These are phyloP conservation scores for Geranium brycei DNA, from an alignment of 345 rosid species.

Conservation along the genomic window DNA sequence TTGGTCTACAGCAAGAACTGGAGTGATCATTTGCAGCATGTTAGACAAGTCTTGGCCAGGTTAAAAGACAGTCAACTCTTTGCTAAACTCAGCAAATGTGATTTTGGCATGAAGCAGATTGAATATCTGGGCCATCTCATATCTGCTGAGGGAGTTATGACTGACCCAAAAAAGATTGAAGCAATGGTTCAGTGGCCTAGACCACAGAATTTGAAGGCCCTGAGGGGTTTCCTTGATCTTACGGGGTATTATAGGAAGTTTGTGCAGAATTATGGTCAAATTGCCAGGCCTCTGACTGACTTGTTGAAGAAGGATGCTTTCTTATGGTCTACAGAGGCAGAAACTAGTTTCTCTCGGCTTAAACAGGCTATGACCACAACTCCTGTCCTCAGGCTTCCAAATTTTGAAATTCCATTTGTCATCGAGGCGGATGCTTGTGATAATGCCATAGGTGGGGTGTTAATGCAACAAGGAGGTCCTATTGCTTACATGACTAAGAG, in stretches of 20 bases:
- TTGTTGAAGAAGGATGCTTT: background rate
- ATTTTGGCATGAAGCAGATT: background rate
- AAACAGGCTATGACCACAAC: background rate
- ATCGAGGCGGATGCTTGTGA: too few species aligned
- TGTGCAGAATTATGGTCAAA: background rate
- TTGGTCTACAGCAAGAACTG: background rate
- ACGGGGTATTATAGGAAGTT: background rate
- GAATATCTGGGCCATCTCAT: conserved; percentile 3
- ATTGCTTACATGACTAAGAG: background rate
- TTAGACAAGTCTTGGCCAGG: background rate
- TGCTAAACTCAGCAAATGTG: conserved; percentile 3
- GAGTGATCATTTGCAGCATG: background rate
- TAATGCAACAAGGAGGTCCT: background rate
- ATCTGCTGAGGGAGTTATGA: background rate
- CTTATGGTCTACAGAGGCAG: background rate
- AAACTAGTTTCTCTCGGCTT: background rate
- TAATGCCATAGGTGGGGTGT: too few species aligned
- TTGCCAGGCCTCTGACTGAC: background rate
- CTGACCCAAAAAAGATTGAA: background rate
- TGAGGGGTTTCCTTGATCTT: background rate
- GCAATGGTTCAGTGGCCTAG: conserved; percentile 1
- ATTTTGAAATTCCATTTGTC: too few species aligned
- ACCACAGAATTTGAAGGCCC: background rate
- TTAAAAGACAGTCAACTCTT: background rate
- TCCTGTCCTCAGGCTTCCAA: too few species aligned